Percentiles rank a stretch among this genome's conserved stretches.
These are phyloP conservation scores for Irpex sp. DNA, from an alignment of 1,284 basidiomycete species.

Conservation along the genomic window DNA sequence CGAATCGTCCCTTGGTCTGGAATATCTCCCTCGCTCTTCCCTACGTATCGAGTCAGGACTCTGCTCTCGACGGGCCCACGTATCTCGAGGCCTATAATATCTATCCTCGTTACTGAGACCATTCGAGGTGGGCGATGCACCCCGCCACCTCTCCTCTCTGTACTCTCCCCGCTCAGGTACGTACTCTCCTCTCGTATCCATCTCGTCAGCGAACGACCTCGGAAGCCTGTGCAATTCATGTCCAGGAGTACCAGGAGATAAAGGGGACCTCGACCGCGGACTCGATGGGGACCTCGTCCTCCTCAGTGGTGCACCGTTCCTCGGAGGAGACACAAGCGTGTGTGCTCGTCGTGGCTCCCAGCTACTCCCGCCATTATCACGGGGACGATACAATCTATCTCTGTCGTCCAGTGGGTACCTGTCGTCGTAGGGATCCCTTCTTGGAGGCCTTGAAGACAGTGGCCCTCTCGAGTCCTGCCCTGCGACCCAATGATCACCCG, in stretches of 20 bases:
- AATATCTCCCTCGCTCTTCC: background rate
- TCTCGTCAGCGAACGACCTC: constrained; percentile 19
- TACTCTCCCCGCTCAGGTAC: constrained; percentile 18
- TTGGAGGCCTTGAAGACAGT: constrained; percentile 7
- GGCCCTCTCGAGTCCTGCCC: constrained; percentile 17
- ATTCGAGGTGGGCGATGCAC: background rate
- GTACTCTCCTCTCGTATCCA: constrained; percentile 9
- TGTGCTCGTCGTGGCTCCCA: constrained; percentile 14
- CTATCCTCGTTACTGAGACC: background rate
- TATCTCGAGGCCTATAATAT: background rate
- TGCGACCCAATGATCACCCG: constrained; percentile 22
- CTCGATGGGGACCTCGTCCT: constrained; percentile 24
- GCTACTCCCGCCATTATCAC: constrained; percentile 14
- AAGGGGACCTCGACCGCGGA: constrained; percentile 24
- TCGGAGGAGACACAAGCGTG: constrained; percentile 9
- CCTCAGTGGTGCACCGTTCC: background rate
- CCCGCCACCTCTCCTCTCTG: background rate
- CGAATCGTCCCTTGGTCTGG: background rate
- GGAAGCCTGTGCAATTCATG: constrained; percentile 30
- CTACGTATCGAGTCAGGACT: background rate
- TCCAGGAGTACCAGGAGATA: constrained; percentile 19
- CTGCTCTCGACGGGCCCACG: background rate
- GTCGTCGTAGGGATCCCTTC: constrained; percentile 13
- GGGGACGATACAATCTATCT: constrained; percentile 11
- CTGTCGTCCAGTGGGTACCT: constrained; percentile 10